These are phyloP conservation scores for Fusarium irregulare DNA, from an alignment of 2,329 filamentous ascomycete species.

Conservation along the genomic window DNA sequence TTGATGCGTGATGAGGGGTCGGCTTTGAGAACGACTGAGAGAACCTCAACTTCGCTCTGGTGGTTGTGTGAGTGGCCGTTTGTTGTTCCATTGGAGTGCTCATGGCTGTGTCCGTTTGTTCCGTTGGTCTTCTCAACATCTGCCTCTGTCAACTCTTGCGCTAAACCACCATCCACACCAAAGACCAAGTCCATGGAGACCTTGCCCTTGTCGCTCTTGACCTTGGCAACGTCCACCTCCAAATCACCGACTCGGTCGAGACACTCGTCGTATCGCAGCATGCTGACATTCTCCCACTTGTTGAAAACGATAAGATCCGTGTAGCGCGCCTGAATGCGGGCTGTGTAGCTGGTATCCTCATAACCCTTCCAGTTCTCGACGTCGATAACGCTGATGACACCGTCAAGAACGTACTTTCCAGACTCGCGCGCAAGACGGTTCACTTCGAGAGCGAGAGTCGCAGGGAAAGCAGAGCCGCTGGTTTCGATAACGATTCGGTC, in stretches of 20 bases:
- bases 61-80: slow-evolving; percentile 62
- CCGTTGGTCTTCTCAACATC: slow-evolving; percentile 50
- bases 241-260: slow-evolving; percentile 83
- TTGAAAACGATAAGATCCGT: slow-evolving; percentile 93
- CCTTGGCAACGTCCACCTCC: slow-evolving; percentile 82
- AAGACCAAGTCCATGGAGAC: slow-evolving; percentile 85
- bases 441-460: slow-evolving; percentile 90
- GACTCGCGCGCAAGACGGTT: slow-evolving; percentile 81
- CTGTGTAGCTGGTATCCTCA: slow-evolving; percentile 89
- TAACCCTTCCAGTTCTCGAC: slow-evolving; percentile 97
- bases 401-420: slow-evolving; percentile 79
- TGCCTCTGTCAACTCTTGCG: slow-evolving; percentile 62
- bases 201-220: slow-evolving; percentile 84
- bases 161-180: slow-evolving; percentile 86
- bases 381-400: slow-evolving; percentile 89
- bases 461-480: slow-evolving; percentile 86
- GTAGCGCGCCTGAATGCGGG: slow-evolving; percentile 86
- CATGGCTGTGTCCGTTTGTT: slow-evolving; percentile 50
- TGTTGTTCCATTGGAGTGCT: slow-evolving; percentile 50
- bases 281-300: slow-evolving; percentile 85
- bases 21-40: slow-evolving; percentile 78
- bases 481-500: slow-evolving; percentile 96
- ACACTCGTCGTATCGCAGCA: slow-evolving; percentile 80
- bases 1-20: slow-evolving; percentile 57
- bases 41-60: slow-evolving; percentile 92